Conservation (phyloP, 2,329 filamentous ascomycete genomes). For the Aspergillus jensenii region DNA sequence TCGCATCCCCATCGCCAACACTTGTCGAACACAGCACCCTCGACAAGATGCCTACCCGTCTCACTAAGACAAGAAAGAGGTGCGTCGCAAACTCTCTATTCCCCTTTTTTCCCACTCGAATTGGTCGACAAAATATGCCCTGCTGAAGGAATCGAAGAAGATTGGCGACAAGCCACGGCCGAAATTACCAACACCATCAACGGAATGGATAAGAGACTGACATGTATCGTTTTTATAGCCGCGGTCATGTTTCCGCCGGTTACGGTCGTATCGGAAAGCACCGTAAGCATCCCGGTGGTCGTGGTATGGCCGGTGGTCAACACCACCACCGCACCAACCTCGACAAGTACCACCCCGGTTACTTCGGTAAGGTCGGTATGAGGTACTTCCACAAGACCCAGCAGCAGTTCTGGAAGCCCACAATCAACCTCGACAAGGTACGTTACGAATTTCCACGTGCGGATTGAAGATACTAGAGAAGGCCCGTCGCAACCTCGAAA, state of each 20-base stretch:
- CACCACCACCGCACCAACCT: constrained; percentile 96
- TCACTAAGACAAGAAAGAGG: constrained; percentile 52
- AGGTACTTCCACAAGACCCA: constrained; percentile 94
- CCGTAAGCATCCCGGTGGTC: constrained; percentile 82
- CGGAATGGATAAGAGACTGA: constrained; percentile 14
- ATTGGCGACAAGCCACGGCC: neutral
- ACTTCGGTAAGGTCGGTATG: constrained; percentile 98
- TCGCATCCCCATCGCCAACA: constrained; percentile 37
- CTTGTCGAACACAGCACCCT: constrained; percentile 41
- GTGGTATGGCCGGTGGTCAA: constrained; percentile 94
- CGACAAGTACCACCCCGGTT: constrained; percentile 95
- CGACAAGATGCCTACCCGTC: constrained; percentile 54
- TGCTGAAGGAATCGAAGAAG: neutral
- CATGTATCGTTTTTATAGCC: constrained; percentile 52
- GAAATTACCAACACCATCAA: neutral
- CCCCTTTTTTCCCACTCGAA: constrained; percentile 16
- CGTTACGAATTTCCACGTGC: constrained; percentile 30
- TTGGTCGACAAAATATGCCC: neutral
- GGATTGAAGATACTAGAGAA: neutral
- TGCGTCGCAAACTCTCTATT: constrained; percentile 36
- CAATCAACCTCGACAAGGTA: constrained; percentile 99
- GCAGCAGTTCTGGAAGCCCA: constrained; percentile 97
- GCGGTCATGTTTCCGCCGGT: constrained; percentile 97
- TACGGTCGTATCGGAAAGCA: constrained; percentile 99
- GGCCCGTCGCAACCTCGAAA: neutral